Evolutionary conservation across 1,284 basidiomycete species (phyloP), one percentile per base, ranked within the genome.

Genomic region (Takashimella tepidaria): DNA sequence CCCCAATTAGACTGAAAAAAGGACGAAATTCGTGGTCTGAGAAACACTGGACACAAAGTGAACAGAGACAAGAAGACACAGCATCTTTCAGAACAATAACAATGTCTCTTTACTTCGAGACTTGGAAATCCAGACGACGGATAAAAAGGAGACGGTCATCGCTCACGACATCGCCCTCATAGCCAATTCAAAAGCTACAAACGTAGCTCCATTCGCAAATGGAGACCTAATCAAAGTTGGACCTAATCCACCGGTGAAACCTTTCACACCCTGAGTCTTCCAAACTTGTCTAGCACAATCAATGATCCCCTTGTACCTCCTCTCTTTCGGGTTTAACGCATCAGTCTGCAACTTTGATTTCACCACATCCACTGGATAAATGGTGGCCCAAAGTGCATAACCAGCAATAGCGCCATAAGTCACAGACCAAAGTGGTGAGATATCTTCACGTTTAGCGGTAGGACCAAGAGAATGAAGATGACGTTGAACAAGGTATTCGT

Each of bases 261-360:
- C 95, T 45, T 80, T 77, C 37, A 86, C 76, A 2, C 93, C 95
- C 72, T 93, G 89, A 11, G 83, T 81, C 53, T 81, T 78, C 84
- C 85, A 92, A 16, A 92, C 86, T 57, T 84, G 87, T 40, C 82
- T 81, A 40, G 88, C 83, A 63, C 92, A 96, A 70, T 96, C 87
- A 27, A 89, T 60, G 10, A 88, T 83, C 11, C 87, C 88, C 41
- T 79, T 81, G 78, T 93, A 98, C 70, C 87, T 87, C 64, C 87
- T 84, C 52, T 84, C 84, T 20, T 82, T 74, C 5, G 83, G 78
- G 43, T 83, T 81, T 69, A 93, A 88, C 1, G 87, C 86, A 69
- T 98, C 95, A 0, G 92, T 97, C 77, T 98, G 95, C 79, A 97
- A 86, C 53, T 92, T 84, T 24, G 88, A 89, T 73, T 98, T 98